Evolutionary conservation across 257 asterid species (phyloP), one percentile per base, ranked within the genome.

Genomic region (Henckelia pumila): DNA sequence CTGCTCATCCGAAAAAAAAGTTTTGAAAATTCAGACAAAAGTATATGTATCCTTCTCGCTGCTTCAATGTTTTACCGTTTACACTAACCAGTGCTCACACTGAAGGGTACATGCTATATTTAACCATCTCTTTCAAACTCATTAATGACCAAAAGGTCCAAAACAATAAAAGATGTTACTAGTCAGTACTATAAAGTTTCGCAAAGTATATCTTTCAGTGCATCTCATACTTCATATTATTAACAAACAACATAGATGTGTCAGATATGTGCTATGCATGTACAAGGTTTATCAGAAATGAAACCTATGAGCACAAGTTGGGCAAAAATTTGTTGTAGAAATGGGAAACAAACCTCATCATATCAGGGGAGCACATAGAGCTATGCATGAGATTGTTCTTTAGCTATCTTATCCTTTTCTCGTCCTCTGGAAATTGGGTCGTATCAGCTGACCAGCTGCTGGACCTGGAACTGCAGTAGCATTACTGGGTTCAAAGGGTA

Each of bases 341-440:
- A 59, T 53, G 58, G 22, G 33, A 73, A 59, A 65, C 68, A 50
- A 44, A 78, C 83, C 86, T 76, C 50, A 53, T 28, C 40, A 1
- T 33, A 67, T 57, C 68, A 33, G 21, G 44, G 28, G 56, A 61
- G 44, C 29, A 32, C 59, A 56, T 30, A 26, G 71, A 66, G 60
- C 44, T 61, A 21, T 16, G 66, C 28, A 19, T 56, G 50, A 59
- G 66, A 71, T 49, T 40, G 56, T 64, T 29, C 57, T 53, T n/a
- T 60, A 59, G 77, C 76, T 81, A 81, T 80, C 79, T 83, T 83
- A 81, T 85, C 84, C 76, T 47, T 82, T 75, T 84, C n/a, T 92
- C 7, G 73, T 67, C 87, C 86, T 84, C 85, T 85, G 93, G 72
- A 93, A 89, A 75, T 32, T 88, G 73, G 97, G 97, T 77, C 80